Conservation (phyloP, 495 filamentous ascomycete genomes). For the Lasiosphaeria miniovina region DNA sequence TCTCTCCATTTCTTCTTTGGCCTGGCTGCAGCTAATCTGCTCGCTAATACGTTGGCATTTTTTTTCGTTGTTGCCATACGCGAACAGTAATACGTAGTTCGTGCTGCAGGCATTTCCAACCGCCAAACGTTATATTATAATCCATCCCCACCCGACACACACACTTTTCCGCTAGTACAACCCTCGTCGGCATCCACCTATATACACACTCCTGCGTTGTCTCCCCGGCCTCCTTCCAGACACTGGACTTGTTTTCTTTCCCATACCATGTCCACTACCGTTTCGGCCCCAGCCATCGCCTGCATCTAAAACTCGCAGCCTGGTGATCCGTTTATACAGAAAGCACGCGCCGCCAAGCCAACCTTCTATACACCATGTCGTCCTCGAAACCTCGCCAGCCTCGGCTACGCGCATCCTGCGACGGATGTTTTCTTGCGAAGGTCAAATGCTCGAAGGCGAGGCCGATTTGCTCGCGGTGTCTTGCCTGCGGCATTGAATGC, state of each 20-base stretch:
- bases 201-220: conserved; percentile 2
- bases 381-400: conserved; percentile 37
- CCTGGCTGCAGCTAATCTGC: conserved; percentile 15
- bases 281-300: conserved; percentile 9
- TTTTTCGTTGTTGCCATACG: conserved; percentile 17
- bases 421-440: conserved; percentile 55
- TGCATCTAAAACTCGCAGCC: conserved; percentile 5
- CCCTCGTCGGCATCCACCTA: conserved; percentile 5
- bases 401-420: conserved; percentile 50
- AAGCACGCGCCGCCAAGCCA: conserved; percentile 3
- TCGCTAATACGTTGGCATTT: conserved; percentile 12
- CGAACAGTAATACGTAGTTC: conserved; percentile 14
- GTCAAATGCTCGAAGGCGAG: conserved; percentile 53
- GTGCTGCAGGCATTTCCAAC: conserved; percentile 19
- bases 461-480: conserved; percentile 49
- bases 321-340: not conserved
- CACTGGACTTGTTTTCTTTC: conserved; percentile 10
- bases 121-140: conserved; percentile 27
- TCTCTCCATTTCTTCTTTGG: conserved; percentile 15
- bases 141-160: conserved; percentile 15
- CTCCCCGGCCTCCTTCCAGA: not conserved
- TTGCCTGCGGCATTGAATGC: conserved; percentile 45
- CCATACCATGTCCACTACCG: conserved; percentile 22
- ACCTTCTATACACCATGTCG: conserved; percentile 26
- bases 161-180: conserved; percentile 17